These are phyloP conservation scores for Diversispora epigaea DNA, from an alignment of 192 early-diverging fungal species.

Conservation along the genomic window DNA sequence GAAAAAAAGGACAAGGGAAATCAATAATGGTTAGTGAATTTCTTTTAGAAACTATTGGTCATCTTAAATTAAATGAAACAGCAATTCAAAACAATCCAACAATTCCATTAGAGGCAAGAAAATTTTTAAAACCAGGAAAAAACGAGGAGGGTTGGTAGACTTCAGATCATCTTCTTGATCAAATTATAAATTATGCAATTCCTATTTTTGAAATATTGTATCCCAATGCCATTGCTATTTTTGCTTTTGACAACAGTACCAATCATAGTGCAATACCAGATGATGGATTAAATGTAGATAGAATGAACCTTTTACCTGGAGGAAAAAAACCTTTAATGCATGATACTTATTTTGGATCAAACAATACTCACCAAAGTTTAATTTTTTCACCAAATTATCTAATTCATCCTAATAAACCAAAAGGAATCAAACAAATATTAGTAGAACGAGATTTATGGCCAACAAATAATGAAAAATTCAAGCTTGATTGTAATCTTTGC, in stretches of 20 bases:
- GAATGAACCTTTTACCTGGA: slow-evolving; percentile 16
- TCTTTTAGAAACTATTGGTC: no score
- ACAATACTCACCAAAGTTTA: no score
- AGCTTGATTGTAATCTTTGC: neutral
- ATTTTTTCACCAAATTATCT: no score
- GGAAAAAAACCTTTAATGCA: no score
- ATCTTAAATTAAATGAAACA: no score
- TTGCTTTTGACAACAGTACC: no score
- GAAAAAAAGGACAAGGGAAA: neutral
- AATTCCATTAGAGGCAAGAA: neutral
- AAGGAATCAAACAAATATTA: slow-evolving; percentile 14
- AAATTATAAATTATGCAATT: slow-evolving; percentile 12
- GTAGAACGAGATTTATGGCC: slow-evolving; percentile 1
- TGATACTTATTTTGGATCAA: no score
- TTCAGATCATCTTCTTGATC: slow-evolving; percentile 7
- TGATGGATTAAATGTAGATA: slow-evolving; percentile 28
- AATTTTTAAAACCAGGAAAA: slow-evolving; percentile 17
- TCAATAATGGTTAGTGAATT: no score
- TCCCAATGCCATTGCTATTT: neutral
- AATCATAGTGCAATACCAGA: neutral
- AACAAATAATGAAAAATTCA: slow-evolving; percentile 20
- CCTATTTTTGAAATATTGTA: slow-evolving; percentile 8
- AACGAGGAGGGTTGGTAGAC: neutral
- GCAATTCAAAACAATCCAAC: no score
- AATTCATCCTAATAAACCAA: neutral